Conservation (phyloP, 805 yeast genomes). For the Ascoidea asiatica region DNA sequence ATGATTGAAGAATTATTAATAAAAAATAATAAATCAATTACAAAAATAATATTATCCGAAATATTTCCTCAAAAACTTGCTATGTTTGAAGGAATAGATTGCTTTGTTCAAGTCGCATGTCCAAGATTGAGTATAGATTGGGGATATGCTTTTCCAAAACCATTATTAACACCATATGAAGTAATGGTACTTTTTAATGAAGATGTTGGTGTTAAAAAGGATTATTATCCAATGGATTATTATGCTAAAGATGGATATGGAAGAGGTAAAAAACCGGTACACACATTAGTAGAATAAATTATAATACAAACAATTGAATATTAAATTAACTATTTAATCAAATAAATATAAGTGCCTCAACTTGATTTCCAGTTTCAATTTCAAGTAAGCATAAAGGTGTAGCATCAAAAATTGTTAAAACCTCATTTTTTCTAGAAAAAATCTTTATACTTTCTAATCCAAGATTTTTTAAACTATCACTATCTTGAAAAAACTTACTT, state of each 20-base stretch:
- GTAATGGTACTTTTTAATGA: constrained; percentile 78
- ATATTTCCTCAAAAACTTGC: constrained; percentile 88
- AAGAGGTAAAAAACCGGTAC: constrained; percentile 60
- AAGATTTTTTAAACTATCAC: neutral
- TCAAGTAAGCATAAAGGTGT: constrained; percentile 37
- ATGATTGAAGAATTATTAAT: constrained; percentile 44
- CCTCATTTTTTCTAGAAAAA: constrained; percentile 19
- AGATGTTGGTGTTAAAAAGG: constrained; percentile 51
- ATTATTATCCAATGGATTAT: constrained; percentile 90
- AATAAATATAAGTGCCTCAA: constrained; percentile 20
- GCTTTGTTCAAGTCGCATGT: constrained; percentile 95
- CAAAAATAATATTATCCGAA: constrained; percentile 78
- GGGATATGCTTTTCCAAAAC: constrained; percentile 95
- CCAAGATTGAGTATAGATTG: constrained; percentile 94
- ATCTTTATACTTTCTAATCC: constrained; percentile 21
- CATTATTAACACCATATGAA: constrained; percentile 89
- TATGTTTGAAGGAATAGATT: constrained; percentile 87
- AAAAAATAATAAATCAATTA: constrained; percentile 49
- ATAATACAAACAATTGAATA: too few relatives aligned
- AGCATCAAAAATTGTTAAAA: constrained; percentile 11
- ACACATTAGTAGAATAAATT: constrained; percentile 13
- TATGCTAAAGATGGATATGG: constrained; percentile 87
- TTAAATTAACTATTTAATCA: neutral
- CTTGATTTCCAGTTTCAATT: constrained; percentile 38
- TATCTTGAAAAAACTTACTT: constrained; percentile 18